phyloP scores from a whole-genome alignment of 306 rosid species.

The Hippophae gyantsensis region DNA sequence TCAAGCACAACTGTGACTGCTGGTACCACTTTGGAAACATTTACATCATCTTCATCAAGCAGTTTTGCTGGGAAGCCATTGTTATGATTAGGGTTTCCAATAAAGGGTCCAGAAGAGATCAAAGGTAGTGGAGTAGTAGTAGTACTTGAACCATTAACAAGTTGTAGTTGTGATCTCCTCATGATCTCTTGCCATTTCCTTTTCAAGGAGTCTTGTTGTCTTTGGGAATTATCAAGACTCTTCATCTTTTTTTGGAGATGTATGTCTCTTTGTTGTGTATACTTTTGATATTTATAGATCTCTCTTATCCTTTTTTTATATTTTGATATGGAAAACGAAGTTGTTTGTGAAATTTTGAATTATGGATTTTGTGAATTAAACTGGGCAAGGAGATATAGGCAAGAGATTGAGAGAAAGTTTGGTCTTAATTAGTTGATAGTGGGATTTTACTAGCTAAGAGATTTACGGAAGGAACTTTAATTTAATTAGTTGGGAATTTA shows the following conservation, averaged over 20 bases:
- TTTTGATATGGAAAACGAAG: too few relatives aligned
- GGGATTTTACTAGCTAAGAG: too few relatives aligned
- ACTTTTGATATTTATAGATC: too few relatives aligned
- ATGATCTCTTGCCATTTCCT: constrained; percentile 39
- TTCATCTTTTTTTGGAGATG: constrained; percentile 23
- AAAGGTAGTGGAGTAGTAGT: constrained; percentile 33
- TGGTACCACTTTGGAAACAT: constrained; percentile 44
- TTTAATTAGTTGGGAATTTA: too few relatives aligned
- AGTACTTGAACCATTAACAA: constrained; percentile 4
- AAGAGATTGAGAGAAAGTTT: neutral
- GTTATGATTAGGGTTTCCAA: constrained; percentile 18
- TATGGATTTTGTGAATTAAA: neutral
- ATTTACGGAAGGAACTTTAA: too few relatives aligned
- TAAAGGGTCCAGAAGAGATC: constrained; percentile 7
- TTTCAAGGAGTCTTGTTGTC: constrained; percentile 43
- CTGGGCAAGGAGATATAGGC: neutral
- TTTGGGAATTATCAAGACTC: constrained; percentile 36
- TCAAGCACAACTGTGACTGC: constrained; percentile 79
- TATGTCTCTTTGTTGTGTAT: too few relatives aligned
- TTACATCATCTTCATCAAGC: constrained; percentile 40
- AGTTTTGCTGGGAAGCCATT: constrained; percentile 25
- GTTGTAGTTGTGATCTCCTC: constrained; percentile 7
- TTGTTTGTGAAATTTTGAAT: neutral
- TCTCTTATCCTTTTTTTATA: too few relatives aligned
- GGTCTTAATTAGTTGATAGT: neutral